Conservation (phyloP, 192 early-diverging fungal genomes). For the Coemansia sp. region DNA sequence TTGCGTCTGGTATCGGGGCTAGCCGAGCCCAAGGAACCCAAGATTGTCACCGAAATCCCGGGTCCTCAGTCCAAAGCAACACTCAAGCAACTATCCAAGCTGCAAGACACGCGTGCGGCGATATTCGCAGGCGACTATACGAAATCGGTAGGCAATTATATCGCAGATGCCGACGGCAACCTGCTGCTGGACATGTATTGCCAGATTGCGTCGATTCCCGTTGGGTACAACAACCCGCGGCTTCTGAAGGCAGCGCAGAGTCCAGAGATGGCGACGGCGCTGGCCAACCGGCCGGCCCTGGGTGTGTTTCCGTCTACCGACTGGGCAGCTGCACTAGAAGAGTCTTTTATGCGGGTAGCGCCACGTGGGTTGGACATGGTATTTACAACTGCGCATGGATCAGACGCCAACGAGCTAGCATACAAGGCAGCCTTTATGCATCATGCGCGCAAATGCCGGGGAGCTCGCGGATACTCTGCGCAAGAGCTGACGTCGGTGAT, state of each 20-base stretch:
- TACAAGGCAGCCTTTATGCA: conserved; percentile 75
- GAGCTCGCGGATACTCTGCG: conserved; percentile 20
- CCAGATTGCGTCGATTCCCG: conserved; percentile 71
- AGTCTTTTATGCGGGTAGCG: conserved; percentile 64
- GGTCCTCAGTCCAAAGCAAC: conserved; percentile 59
- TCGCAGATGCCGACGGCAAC: conserved; percentile 73
- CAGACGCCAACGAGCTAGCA: conserved; percentile 73
- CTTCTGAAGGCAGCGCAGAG: conserved; percentile 54
- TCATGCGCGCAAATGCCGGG: conserved; percentile 55
- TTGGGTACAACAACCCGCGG: conserved; percentile 70
- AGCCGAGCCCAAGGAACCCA: conserved; percentile 59
- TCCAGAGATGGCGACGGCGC: conserved; percentile 60
- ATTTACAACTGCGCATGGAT: conserved; percentile 70
- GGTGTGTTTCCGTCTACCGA: conserved; percentile 64
- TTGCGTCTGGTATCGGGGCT: conserved; percentile 24
- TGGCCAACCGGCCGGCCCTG: conserved; percentile 66
- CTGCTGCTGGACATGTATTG: conserved; percentile 65
- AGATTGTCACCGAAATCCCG: conserved; percentile 55
- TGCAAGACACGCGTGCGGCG: conserved; percentile 68
- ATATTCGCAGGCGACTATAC: conserved; percentile 63
- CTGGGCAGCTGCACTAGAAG: conserved; percentile 60
- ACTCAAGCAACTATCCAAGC: conserved; percentile 49
- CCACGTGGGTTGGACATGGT: conserved; percentile 67
- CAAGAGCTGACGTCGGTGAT: conserved; percentile 58
- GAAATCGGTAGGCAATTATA: conserved; percentile 71